Evolutionary conservation across 2,329 filamentous ascomycete genomes (phyloP), one percentile per base, ranked within the genome.

Genomic region (Xylaria sp.): DNA sequence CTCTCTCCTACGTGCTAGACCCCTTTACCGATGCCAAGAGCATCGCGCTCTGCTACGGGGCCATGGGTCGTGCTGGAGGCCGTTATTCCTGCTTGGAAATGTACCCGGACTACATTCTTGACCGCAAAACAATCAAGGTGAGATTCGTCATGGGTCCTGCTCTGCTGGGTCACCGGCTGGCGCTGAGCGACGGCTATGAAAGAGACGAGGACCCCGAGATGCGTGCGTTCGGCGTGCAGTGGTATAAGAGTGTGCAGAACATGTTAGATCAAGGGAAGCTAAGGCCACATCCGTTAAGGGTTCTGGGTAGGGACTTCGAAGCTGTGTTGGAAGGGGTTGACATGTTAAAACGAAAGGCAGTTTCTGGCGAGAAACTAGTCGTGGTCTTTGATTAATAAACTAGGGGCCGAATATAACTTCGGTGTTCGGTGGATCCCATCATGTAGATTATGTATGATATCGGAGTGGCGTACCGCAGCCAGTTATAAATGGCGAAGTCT

Each of bases 1-100:
- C 49, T 0, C 75, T 84, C 1, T 66, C 49, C 1, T 79, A 79
- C 51, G 78, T 75, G 1, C 62, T 84, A 1, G 83, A 84, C 70
- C 79, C 75, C 62, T 75, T 84, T 57, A 72, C 79, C 0, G 73
- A 77, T 25, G 68, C 72, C 0, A 56, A 68, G 12, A 76, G 77
- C 1, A 79, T 78, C 62, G 63, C 70, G 20, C 61, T 80, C 52
- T 82, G 81, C 73, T 81, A 80, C 65, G 74, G 46, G 7, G 76
- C 78, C 9, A 77, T 82, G 18, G 80, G 80, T 13, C 72, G 77
- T 3, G 72, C 68, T 3, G 80, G 80, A 4, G 80, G 72, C 4
- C 62, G 69, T n/a, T 80, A 74, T 58, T 31, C 56, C 1, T 43
- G 52, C 5, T 57, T 71, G 18, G 68, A 72, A 41, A 56, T 58